Evolutionary conservation across 2,329 filamentous ascomycete species (phyloP).

Genomic region (Calonectria leucothoes): DNA sequence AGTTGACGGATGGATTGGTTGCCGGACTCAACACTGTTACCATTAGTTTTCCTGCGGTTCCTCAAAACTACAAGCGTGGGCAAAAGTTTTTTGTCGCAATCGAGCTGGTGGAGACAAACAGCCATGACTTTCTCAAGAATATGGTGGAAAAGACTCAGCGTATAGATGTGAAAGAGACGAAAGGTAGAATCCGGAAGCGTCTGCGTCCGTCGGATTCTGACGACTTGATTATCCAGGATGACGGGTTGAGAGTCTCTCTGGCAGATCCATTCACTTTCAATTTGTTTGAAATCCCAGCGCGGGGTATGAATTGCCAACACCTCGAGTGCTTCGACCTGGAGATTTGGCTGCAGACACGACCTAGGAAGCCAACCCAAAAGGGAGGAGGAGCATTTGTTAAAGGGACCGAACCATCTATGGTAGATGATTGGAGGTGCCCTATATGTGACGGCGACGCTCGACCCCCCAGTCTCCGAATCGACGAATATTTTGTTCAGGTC

Average conservation of each 20-base stretch:
- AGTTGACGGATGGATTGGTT: slow-evolving; percentile 72
- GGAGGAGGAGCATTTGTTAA: slow-evolving; percentile 16
- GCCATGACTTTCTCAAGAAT: slow-evolving; percentile 56
- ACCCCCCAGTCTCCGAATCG: slow-evolving; percentile 76
- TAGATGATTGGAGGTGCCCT: slow-evolving; percentile 88
- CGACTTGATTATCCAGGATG: slow-evolving; percentile 69
- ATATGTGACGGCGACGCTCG: slow-evolving; percentile 83
- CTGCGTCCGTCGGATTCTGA: slow-evolving; percentile 58
- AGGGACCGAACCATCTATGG: slow-evolving; percentile 61
- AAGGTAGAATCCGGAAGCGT: slow-evolving; percentile 66
- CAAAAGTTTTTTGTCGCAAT: slow-evolving; percentile 71
- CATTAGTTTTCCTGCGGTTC: slow-evolving; percentile 55
- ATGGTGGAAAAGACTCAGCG: slow-evolving; percentile 51
- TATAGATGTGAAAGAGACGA: slow-evolving; percentile 60
- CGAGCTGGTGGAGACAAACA: slow-evolving; percentile 73
- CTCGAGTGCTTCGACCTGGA: slow-evolving; percentile 91
- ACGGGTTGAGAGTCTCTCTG: slow-evolving; percentile 68
- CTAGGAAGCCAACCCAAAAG: slow-evolving; percentile 51
- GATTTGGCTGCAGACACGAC: slow-evolving; percentile 79
- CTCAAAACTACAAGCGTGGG: slow-evolving; percentile 39
- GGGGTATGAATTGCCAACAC: slow-evolving; percentile 78
- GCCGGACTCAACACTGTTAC: slow-evolving; percentile 72
- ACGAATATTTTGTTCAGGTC: slow-evolving; percentile 78
- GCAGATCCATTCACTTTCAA: slow-evolving; percentile 74
- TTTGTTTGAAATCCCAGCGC: slow-evolving; percentile 78